These are phyloP conservation scores for Acidiella bohemica DNA, from an alignment of 495 filamentous ascomycete species.

Conservation along the genomic window DNA sequence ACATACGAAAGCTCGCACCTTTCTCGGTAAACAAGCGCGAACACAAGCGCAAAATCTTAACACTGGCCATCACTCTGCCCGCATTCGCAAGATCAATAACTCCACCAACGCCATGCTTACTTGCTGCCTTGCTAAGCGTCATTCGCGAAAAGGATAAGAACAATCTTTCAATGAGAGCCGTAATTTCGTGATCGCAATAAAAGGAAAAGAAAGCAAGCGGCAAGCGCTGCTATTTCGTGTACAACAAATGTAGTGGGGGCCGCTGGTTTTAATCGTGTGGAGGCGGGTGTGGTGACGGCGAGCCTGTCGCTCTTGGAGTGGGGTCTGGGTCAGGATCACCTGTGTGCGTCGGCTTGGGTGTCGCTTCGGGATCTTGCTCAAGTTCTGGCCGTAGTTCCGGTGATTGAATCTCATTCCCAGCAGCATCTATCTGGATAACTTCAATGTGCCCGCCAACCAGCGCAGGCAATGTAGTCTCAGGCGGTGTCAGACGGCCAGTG, in stretches of 20 bases:
- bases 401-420: no score
- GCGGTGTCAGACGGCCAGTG: conserved; percentile 30
- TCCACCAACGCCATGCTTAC: conserved; percentile 3
- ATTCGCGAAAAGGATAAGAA: background rate
- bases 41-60: no score
- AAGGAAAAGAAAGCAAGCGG: background rate
- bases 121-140: no score
- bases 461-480: conserved; percentile 28
- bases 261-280: background rate
- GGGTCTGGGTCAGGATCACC: conserved; percentile 16
- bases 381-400: background rate
- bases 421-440: conserved; percentile 28
- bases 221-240: background rate
- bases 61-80: no score
- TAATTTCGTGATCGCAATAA: background rate
- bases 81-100: no score
- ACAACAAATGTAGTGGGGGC: background rate
- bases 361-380: conserved; percentile 8
- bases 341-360: conserved; percentile 13
- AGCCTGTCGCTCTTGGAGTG: conserved; percentile 15
- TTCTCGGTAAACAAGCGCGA: no score
- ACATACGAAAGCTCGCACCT: no score
- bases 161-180: no score
- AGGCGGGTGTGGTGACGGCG: conserved; percentile 3
- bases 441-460: conserved; percentile 27